Percentiles rank a stretch among this genome's conserved stretches.
Conservation (phyloP, 768 basidiomycete genomes). For the Russula foetens region DNA sequence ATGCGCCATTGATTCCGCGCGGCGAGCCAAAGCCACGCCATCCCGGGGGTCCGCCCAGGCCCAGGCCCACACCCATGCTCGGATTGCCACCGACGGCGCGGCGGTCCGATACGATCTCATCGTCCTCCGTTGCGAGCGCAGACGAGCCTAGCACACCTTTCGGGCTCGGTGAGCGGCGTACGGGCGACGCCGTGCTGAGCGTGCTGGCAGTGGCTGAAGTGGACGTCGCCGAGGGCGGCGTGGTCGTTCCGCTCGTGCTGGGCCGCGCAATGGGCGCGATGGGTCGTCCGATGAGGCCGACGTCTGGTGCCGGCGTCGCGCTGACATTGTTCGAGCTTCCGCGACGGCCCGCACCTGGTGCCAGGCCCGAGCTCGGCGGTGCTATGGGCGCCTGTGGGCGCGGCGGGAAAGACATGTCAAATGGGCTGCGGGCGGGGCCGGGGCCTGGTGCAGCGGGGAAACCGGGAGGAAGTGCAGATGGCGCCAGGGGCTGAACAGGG, state of each 20-base stretch:
- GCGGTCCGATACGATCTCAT: constrained; percentile 58
- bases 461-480: constrained; percentile 46
- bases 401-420: constrained; percentile 40
- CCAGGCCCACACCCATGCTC: background rate
- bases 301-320: constrained; percentile 42
- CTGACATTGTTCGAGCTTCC: constrained; percentile 43
- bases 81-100: constrained; percentile 9
- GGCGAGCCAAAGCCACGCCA: constrained; percentile 14
- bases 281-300: constrained; percentile 27
- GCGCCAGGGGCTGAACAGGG: constrained; percentile 40
- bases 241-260: constrained; percentile 31
- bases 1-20: constrained; percentile 1
- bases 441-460: constrained; percentile 35
- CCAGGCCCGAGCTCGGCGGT: constrained; percentile 41
- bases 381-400: constrained; percentile 49
- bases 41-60: constrained; percentile 4
- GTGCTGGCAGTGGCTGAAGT: background rate
- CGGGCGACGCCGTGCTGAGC: constrained; percentile 41
- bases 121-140: constrained; percentile 70
- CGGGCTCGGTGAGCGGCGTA: constrained; percentile 42
- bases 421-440: constrained; percentile 29
- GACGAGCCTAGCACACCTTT: constrained; percentile 70
- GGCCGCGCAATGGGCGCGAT: constrained; percentile 67
- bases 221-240: constrained; percentile 40
- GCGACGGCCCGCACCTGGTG: constrained; percentile 37